Conservation (phyloP, 164 flowering plant species). For the Akebia trifoliata region DNA sequence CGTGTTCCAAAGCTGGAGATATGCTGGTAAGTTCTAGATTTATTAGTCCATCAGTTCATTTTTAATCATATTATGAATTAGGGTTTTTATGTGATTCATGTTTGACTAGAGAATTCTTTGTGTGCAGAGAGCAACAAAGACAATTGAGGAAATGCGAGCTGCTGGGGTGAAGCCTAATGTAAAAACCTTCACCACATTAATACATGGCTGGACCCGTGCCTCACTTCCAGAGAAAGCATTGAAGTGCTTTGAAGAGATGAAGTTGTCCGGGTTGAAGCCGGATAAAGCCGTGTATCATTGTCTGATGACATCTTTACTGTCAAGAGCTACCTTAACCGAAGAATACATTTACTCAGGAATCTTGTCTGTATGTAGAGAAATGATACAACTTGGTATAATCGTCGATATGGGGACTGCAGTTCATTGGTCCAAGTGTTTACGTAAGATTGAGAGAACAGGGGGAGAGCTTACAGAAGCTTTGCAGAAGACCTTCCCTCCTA, state of each 20-base stretch:
- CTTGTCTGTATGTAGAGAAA: conserved; percentile 55
- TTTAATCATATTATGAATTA: not conserved
- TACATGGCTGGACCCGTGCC: conserved; percentile 97
- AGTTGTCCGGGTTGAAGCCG: conserved; percentile 67
- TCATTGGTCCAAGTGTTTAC: conserved; percentile 81
- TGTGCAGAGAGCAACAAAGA: conserved; percentile 70
- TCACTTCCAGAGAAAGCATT: conserved; percentile 91
- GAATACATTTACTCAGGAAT: conserved; percentile 60
- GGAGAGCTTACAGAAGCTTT: conserved; percentile 86
- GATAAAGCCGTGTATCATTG: conserved; percentile 94
- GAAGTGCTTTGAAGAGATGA: conserved; percentile 77
- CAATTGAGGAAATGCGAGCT: conserved; percentile 70
- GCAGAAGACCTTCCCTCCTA: conserved; percentile 95
- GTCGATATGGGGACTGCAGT: conserved; percentile 98
- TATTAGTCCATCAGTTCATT: not conserved
- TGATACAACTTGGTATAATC: conserved; percentile 56
- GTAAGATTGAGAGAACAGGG: conserved; percentile 79
- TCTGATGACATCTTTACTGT: conserved; percentile 78
- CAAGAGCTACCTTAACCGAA: conserved; percentile 74
- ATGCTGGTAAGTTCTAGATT: conserved; percentile 54
- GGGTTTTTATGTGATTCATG: not conserved
- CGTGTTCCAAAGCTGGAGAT: conserved; percentile 98
- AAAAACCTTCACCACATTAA: conserved; percentile 85
- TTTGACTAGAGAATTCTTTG: conserved; percentile 2
- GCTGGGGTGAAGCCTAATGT: conserved; percentile 75